phyloP scores from a whole-genome alignment of 345 rosid species.

The Aethionema arabicum region DNA sequence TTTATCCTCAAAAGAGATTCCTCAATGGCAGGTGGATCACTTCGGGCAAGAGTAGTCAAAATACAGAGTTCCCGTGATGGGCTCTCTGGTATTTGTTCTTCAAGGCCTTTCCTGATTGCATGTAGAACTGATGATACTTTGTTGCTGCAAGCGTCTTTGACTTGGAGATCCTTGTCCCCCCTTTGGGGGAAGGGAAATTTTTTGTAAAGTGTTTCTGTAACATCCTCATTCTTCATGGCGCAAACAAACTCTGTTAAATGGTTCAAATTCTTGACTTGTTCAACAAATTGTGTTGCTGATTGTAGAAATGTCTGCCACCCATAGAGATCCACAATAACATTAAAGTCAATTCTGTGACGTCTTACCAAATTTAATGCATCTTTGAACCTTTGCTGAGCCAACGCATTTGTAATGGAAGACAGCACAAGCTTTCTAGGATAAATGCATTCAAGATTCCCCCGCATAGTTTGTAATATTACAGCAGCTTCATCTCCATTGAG shows the following conservation, averaged over 20 bases:
- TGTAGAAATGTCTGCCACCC: constrained; percentile 82
- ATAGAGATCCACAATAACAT: constrained; percentile 71
- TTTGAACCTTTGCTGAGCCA: constrained; percentile 62
- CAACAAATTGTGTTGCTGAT: constrained; percentile 77
- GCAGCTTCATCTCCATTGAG: constrained; percentile 92
- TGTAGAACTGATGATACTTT: constrained; percentile 81
- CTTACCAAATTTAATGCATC: constrained; percentile 92
- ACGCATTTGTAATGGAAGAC: constrained; percentile 69
- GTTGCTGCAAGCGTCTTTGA: constrained; percentile 42
- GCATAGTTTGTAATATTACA: constrained; percentile 73
- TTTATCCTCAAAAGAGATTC: constrained; percentile 88
- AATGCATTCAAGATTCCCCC: constrained; percentile 88
- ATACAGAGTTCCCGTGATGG: constrained; percentile 94
- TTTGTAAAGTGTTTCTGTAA: constrained; percentile 68
- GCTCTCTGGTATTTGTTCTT: constrained; percentile 72
- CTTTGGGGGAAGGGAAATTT: constrained; percentile 45
- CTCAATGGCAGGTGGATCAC: constrained; percentile 88
- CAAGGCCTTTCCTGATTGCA: constrained; percentile 82
- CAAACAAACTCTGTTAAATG: constrained; percentile 90
- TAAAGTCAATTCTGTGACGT: constrained; percentile 92
- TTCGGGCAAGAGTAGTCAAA: constrained; percentile 87
- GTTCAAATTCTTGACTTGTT: constrained; percentile 75
- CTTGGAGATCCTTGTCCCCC: constrained; percentile 43
- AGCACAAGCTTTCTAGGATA: constrained; percentile 92
- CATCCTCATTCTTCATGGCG: constrained; percentile 75